Percentiles rank a stretch among this genome's conserved stretches.
These are phyloP conservation scores for Calonectria naviculata DNA, from an alignment of 2,329 filamentous ascomycete species.

Conservation along the genomic window DNA sequence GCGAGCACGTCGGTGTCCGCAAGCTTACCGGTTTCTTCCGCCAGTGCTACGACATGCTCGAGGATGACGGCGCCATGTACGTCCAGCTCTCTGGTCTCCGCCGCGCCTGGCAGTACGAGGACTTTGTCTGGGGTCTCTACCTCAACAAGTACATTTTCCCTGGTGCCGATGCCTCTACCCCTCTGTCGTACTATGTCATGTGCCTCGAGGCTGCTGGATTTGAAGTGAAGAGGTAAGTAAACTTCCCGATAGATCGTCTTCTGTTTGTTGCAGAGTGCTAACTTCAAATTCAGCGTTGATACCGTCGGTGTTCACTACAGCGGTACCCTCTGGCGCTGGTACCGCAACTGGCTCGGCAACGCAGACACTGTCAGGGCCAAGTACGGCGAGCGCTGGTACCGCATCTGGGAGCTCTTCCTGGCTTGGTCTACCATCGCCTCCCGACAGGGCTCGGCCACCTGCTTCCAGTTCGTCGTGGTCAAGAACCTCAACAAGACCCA, in stretches of 20 bases:
- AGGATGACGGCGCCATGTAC: conserved; percentile 96
- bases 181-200: conserved; percentile 87
- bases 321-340: conserved; percentile 97
- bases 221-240: conserved; percentile 74
- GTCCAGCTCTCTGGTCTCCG: conserved; percentile 94
- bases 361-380: conserved; percentile 91
- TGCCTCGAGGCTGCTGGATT: conserved; percentile 77
- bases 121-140: conserved; percentile 97
- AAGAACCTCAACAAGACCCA: conserved; percentile 95
- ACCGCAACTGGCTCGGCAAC: conserved; percentile 98
- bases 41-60: conserved; percentile 94
- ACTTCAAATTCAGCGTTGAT: conserved; percentile 70
- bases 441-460: conserved; percentile 85
- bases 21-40: conserved; percentile 83
- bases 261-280: neutral
- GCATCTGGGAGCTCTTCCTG: conserved; percentile 95
- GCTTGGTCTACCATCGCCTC: conserved; percentile 87
- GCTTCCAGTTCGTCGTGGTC: conserved; percentile 88
- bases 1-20: conserved; percentile 95
- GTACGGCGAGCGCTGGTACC: conserved; percentile 95
- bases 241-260: neutral
- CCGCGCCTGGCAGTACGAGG: conserved; percentile 97
- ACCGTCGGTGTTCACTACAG: conserved; percentile 98
- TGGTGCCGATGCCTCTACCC: conserved; percentile 93
- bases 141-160: conserved; percentile 99